These are phyloP conservation scores for Plantago coronopus DNA, from an alignment of 305 asterid genomes.

Conservation along the genomic window DNA sequence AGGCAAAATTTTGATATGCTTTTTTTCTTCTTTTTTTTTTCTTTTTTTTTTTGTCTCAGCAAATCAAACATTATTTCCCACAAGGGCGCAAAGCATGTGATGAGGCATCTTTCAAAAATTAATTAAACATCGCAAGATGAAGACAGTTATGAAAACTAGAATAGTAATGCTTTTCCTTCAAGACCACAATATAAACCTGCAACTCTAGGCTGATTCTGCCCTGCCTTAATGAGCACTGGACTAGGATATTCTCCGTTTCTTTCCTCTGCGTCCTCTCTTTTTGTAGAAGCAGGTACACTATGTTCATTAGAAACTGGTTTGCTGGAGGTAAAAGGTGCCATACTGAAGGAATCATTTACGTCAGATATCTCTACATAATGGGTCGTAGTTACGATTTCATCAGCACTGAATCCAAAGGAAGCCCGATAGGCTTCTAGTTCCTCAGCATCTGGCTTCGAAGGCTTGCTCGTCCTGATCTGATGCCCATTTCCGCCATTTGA, in stretches of 20 bases:
- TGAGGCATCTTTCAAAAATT: too few species aligned
- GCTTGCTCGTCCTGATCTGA: slow-evolving; percentile 62
- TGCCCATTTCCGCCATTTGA: slow-evolving; percentile 54
- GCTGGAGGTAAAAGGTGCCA: slow-evolving; percentile 43
- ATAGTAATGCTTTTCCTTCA: slow-evolving; percentile 41
- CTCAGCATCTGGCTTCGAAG: slow-evolving; percentile 70
- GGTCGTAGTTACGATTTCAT: slow-evolving; percentile 79
- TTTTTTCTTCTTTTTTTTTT: too few species aligned
- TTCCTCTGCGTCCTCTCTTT: slow-evolving; percentile 30
- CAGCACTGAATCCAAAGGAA: slow-evolving; percentile 98
- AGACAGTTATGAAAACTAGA: neutral
- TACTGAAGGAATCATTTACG: slow-evolving; percentile 71
- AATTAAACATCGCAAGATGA: neutral
- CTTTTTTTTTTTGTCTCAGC: too few species aligned
- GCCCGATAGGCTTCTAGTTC: slow-evolving; percentile 98
- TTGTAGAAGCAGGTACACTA: slow-evolving; percentile 28
- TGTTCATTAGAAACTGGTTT: slow-evolving; percentile 39
- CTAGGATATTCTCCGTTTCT: slow-evolving; percentile 29
- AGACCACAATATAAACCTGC: slow-evolving; percentile 26
- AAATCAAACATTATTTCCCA: too few species aligned
- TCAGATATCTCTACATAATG: slow-evolving; percentile 91
- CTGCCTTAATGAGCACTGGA: slow-evolving; percentile 46
- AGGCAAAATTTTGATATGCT: too few species aligned
- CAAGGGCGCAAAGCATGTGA: too few species aligned
- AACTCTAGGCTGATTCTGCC: slow-evolving; percentile 31